Percentiles rank a stretch among this genome's conserved stretches.
These are phyloP conservation scores for Podospora pseudopauciseta DNA, from an alignment of 495 filamentous ascomycete species.

Conservation along the genomic window DNA sequence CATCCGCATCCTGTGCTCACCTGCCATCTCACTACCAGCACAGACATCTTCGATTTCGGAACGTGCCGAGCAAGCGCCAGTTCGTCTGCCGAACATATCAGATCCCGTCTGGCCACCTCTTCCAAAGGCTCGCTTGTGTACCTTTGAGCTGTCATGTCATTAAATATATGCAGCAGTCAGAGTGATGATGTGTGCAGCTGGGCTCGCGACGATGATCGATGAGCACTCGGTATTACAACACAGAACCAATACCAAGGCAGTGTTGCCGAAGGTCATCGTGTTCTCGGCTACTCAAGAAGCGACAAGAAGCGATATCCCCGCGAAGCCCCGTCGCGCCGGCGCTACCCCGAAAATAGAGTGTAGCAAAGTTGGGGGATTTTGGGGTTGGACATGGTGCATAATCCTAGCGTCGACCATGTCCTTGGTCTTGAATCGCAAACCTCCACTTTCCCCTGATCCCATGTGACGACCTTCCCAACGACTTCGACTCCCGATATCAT, in stretches of 20 bases:
- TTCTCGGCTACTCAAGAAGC: background rate
- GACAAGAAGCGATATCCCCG: background rate
- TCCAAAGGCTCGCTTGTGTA: background rate
- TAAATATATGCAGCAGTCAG: background rate
- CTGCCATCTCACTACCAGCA: background rate
- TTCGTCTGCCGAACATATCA: background rate
- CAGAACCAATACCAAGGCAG: background rate
- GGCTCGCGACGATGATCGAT: background rate
- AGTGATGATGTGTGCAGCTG: background rate
- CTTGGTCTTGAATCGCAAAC: slow-evolving; percentile 2
- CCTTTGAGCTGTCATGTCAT: background rate
- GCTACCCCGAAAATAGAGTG: background rate
- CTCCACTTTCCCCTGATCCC: slow-evolving; percentile 5
- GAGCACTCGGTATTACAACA: background rate
- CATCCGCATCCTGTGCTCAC: background rate
- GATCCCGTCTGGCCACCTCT: background rate
- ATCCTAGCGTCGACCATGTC: background rate
- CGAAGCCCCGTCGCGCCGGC: background rate
- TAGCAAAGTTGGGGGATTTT: background rate
- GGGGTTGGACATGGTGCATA: background rate
- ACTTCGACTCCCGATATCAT: slow-evolving; percentile 1
- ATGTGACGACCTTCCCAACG: background rate
- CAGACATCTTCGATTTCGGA: background rate
- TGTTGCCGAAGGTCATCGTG: background rate
- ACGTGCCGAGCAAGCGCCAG: background rate